These are phyloP conservation scores for Podosphaera aphanis DNA, from an alignment of 2,329 filamentous ascomycete species.

Conservation along the genomic window DNA sequence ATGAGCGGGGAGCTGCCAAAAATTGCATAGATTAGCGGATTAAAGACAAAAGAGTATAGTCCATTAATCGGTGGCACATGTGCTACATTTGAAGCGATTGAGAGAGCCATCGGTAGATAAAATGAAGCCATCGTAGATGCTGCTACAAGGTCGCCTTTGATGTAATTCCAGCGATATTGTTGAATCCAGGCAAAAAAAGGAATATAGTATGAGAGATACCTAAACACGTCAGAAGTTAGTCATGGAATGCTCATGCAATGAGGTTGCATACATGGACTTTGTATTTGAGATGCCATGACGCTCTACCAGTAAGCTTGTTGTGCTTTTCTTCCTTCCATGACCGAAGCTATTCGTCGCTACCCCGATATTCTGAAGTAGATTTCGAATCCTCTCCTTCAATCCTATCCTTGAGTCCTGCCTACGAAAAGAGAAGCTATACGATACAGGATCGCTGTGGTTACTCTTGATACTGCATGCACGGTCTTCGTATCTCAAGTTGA, in stretches of 20 bases:
- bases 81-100: constrained; percentile 73
- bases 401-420: constrained; percentile 6
- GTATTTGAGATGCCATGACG: constrained; percentile 52
- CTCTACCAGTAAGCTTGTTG: constrained; percentile 47
- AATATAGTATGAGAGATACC: constrained; percentile 82
- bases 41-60: constrained; percentile 82
- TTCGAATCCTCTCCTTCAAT: constrained; percentile 5
- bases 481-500: constrained; percentile 38
- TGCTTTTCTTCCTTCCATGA: constrained; percentile 34
- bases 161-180: constrained; percentile 62
- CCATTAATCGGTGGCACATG: constrained; percentile 87
- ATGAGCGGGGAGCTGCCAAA: constrained; percentile 82
- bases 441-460: constrained; percentile 8
- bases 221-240: constrained; percentile 15
- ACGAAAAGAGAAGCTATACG: constrained; percentile 1
- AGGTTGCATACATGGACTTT: constrained; percentile 40
- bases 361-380: constrained; percentile 8
- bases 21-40: constrained; percentile 72
- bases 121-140: constrained; percentile 95
- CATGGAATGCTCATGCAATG: neutral
- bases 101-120: constrained; percentile 92
- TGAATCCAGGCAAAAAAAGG: constrained; percentile 76
- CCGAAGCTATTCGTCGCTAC: constrained; percentile 6
- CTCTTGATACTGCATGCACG: constrained; percentile 12
- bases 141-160: constrained; percentile 68